Evolutionary conservation across 176 grass and related monocot species (phyloP).

Genomic region (Elymus sibiricus): DNA sequence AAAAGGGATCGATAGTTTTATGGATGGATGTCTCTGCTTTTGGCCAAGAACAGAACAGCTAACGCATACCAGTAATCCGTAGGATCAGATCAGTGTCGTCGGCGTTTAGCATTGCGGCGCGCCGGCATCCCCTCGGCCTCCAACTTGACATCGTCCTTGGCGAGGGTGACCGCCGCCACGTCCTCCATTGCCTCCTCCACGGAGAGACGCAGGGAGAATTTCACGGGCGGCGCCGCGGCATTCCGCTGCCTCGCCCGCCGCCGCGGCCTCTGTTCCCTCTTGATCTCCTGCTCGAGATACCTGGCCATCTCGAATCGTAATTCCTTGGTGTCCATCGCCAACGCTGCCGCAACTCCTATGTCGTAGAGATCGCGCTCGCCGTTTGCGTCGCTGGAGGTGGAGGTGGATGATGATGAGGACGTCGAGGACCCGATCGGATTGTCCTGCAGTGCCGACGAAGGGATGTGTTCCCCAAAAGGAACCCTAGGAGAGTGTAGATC

Average conservation of each 20-base stretch:
- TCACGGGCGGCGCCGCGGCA: not conserved
- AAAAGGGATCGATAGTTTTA: not conserved
- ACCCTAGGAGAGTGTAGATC: too few species aligned
- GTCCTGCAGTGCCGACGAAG: too few species aligned
- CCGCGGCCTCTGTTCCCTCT: not conserved
- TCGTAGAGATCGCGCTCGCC: not conserved
- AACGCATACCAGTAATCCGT: too few species aligned
- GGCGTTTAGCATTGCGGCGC: not conserved
- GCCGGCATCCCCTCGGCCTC: not conserved
- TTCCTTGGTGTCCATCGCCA: not conserved
- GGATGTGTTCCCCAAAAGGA: too few species aligned
- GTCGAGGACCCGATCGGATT: not conserved
- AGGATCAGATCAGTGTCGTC: not conserved
- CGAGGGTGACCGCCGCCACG: not conserved
- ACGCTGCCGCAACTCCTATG: not conserved
- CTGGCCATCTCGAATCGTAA: not conserved
- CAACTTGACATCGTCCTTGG: too few species aligned
- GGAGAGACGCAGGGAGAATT: not conserved
- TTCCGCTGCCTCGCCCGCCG: not conserved
- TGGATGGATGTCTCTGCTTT: not conserved
- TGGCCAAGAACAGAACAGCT: not conserved
- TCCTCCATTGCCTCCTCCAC: not conserved
- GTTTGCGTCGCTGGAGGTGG: not conserved
- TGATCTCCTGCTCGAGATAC: not conserved
- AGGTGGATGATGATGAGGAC: not conserved